Evolutionary conservation across 2,329 filamentous ascomycete species (phyloP).

Genomic region (Bipolaris bicolor): DNA sequence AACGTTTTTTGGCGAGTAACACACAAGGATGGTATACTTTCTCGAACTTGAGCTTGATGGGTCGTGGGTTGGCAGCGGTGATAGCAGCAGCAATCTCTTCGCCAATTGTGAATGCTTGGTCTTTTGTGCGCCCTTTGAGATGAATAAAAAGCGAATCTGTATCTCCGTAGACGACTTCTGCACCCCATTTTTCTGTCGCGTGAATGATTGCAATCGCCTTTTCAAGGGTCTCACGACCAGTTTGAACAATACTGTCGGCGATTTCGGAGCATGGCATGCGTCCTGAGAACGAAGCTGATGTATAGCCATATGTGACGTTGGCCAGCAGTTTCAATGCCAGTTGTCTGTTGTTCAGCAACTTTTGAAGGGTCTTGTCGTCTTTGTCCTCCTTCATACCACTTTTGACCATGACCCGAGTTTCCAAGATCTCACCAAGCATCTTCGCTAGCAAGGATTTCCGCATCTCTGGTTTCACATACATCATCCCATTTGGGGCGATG

Average conservation of each 20-base stretch:
- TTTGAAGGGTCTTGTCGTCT: constrained; percentile 82
- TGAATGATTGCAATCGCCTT: constrained; percentile 93
- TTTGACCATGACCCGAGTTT: constrained; percentile 97
- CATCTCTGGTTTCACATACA: constrained; percentile 86
- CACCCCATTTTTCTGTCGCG: constrained; percentile 83
- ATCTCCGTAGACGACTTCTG: constrained; percentile 97
- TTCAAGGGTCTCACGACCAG: constrained; percentile 91
- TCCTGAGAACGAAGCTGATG: constrained; percentile 94
- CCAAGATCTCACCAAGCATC: constrained; percentile 94
- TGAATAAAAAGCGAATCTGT: constrained; percentile 95
- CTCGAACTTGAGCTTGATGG: constrained; percentile 96
- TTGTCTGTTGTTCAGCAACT: constrained; percentile 89
- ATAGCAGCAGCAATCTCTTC: constrained; percentile 88
- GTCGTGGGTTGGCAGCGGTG: constrained; percentile 86
- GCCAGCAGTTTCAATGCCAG: constrained; percentile 93
- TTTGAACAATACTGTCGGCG: constrained; percentile 97
- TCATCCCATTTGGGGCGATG: constrained; percentile 93
- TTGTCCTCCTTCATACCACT: constrained; percentile 94
- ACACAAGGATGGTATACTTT: constrained; percentile 98
- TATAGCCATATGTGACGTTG: constrained; percentile 99
- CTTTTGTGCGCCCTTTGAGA: constrained; percentile 82
- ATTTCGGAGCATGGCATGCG: constrained; percentile 98
- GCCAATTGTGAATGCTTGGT: constrained; percentile 90
- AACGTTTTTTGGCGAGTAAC: constrained; percentile 93
- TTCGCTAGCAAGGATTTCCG: constrained; percentile 91